These are phyloP conservation scores for Hibiscus mutabilis DNA, from an alignment of 345 rosid genomes.

Conservation along the genomic window DNA sequence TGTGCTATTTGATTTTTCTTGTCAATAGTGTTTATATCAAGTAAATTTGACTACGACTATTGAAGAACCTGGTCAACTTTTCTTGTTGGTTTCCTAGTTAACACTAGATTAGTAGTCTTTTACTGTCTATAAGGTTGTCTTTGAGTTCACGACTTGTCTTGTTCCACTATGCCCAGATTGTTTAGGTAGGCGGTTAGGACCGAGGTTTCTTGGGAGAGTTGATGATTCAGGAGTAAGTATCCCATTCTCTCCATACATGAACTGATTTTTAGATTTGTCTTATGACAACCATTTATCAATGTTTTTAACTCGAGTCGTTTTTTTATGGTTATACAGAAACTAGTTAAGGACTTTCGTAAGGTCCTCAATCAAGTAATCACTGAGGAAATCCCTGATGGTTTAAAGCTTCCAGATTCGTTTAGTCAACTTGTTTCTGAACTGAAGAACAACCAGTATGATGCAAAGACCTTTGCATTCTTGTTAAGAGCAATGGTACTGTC, in stretches of 20 bases:
- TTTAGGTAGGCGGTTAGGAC: conserved; percentile 68
- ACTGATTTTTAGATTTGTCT: not conserved
- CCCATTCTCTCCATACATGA: not conserved
- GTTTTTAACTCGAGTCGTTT: conserved; percentile 20
- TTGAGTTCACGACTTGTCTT: conserved; percentile 13
- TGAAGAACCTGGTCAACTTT: too few relatives aligned
- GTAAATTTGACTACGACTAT: too few relatives aligned
- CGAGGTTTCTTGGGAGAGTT: conserved; percentile 41
- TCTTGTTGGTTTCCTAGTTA: too few relatives aligned
- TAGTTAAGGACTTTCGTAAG: conserved; percentile 10
- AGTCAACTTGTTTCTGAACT: conserved; percentile 20
- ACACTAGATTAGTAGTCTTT: not conserved
- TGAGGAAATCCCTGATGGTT: conserved; percentile 72
- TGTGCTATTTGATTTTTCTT: not conserved
- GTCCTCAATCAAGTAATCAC: conserved; percentile 19
- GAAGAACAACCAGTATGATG: conserved; percentile 83
- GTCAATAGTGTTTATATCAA: not conserved
- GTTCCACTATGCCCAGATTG: conserved; percentile 56
- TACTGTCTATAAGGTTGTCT: conserved; percentile 8
- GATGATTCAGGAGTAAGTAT: conserved; percentile 86
- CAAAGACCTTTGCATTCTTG: conserved; percentile 68
- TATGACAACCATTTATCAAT: not conserved
- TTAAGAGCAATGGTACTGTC: conserved; percentile 78
- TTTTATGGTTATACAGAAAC: conserved; percentile 44
- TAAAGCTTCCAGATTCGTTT: conserved; percentile 84